Percentiles rank a stretch among this genome's conserved stretches.
Conservation (phyloP, 2,329 filamentous ascomycete genomes). For the Volutella citrinella region DNA sequence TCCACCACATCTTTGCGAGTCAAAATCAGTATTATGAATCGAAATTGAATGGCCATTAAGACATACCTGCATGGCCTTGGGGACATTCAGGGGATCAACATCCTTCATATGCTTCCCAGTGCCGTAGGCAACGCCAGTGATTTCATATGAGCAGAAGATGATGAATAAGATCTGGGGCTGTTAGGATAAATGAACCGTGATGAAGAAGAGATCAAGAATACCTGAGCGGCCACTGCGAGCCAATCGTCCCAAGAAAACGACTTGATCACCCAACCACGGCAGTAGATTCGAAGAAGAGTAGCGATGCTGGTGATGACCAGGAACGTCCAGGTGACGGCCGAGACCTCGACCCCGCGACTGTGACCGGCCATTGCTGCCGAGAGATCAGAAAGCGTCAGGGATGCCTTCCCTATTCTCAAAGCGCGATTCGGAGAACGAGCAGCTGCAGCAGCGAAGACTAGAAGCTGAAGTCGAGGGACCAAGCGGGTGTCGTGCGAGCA, state of each 20-base stretch:
- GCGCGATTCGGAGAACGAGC: no score
- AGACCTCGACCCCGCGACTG: slow-evolving; percentile 13
- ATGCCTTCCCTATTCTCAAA: no score
- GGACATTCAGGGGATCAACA: slow-evolving; percentile 15
- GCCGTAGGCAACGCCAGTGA: slow-evolving; percentile 26
- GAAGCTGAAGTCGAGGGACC: no score
- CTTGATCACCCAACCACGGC: slow-evolving; percentile 30
- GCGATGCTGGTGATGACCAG: slow-evolving; percentile 32
- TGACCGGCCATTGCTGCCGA: slow-evolving; percentile 2
- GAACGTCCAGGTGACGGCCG: slow-evolving; percentile 28
- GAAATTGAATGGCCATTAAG: background rate
- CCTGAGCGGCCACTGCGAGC: slow-evolving; percentile 30
- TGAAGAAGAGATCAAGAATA: slow-evolving; percentile 9
- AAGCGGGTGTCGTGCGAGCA: no score
- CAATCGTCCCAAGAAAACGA: slow-evolving; percentile 32
- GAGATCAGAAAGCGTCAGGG: background rate
- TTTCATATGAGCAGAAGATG: slow-evolving; percentile 24
- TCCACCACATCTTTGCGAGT: slow-evolving; percentile 35
- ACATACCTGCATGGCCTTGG: slow-evolving; percentile 29
- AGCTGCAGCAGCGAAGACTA: no score
- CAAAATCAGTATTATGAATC: slow-evolving; percentile 9
- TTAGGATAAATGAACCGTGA: background rate
- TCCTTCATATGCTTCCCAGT: slow-evolving; percentile 22
- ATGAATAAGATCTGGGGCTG: slow-evolving; percentile 16
- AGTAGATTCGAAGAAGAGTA: slow-evolving; percentile 29